phyloP scores from a whole-genome alignment of 345 rosid species.

The Gossypium longicalyx region DNA sequence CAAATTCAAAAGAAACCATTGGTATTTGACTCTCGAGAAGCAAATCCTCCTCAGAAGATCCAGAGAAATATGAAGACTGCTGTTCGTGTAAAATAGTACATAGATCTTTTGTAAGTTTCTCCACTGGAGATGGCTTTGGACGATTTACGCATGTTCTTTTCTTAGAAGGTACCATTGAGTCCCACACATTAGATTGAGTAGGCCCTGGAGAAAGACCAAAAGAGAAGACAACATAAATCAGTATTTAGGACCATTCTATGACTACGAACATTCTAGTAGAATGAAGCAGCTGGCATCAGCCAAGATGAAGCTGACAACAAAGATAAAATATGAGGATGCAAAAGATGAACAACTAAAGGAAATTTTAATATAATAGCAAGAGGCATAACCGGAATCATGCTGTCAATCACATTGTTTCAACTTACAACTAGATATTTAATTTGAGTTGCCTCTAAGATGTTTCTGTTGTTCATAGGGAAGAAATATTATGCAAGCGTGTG shows the following conservation, averaged over 20 bases:
- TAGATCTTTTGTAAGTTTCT: constrained; percentile 86
- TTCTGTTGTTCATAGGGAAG: neutral
- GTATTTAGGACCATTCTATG: neutral
- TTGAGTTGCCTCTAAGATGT: neutral
- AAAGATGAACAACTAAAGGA: neutral
- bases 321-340: neutral
- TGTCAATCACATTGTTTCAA: neutral
- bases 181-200: constrained; percentile 84
- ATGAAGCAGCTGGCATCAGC: neutral
- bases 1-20: constrained; percentile 92
- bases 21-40: constrained; percentile 85
- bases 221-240: constrained; percentile 2
- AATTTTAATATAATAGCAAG: neutral
- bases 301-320: neutral
- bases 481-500: neutral
- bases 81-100: constrained; percentile 87
- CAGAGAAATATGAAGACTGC: constrained; percentile 82
- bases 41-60: constrained; percentile 85
- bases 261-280: constrained; percentile 1
- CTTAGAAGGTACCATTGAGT: constrained; percentile 75
- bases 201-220: constrained; percentile 55
- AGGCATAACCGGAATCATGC: neutral
- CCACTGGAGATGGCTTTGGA: constrained; percentile 78
- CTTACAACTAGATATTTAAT: neutral
- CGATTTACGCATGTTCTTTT: constrained; percentile 86